Evolutionary conservation across 2,329 filamentous ascomycete species (phyloP), one percentile per base, ranked within the genome.

Genomic region (Hypomyces perniciosus): DNA sequence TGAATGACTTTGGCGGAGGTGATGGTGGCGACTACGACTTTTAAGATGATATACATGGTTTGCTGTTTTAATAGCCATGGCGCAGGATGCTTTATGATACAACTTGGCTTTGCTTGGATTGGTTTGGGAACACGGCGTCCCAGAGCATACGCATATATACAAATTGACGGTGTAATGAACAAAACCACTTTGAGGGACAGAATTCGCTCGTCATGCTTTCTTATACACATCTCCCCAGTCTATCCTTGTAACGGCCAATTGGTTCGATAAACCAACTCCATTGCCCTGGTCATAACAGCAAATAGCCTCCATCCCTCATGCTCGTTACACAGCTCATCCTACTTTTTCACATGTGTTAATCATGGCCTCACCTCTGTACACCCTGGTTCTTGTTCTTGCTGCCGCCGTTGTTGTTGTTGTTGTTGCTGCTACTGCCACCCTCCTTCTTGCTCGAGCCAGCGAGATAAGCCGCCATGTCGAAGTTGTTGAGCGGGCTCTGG

Each of bases 391-490:
- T 74, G 53, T 69, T 72, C 62, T 72, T 74, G 30, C 29, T 59
- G 54, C 56, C 57, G 33, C 56, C 56, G 33, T 59, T 54, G 28
- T 46, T 53, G 35, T 29, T 9, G 12, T n/a, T 35, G 26, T 12
- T 20, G 35, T 48, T 27, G 5, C n/a, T 26, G 33, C 44, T 46
- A 7, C 43, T 20, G 34, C 44, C 41, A 50, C 55, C 62, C 8
- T 72, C 68, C 59, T 75, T 74, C 57, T 73, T 74, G 55, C 64
- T 65, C 38, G 75, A 73, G 4, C 82, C 83, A 3, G 82, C 76
- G 56, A 87, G 72, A 63, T 82, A 86, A 6, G 75, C 74, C 2
- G 81, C 81, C 76, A 84, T 77, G 60, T 84, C 81, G 55, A 84
- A 83, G 65, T 74, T 75, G 53, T 72, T 72, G 48, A 80, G 70